phyloP scores from a whole-genome alignment of 179 eudicot genomes.

The Beta lomatogona region DNA sequence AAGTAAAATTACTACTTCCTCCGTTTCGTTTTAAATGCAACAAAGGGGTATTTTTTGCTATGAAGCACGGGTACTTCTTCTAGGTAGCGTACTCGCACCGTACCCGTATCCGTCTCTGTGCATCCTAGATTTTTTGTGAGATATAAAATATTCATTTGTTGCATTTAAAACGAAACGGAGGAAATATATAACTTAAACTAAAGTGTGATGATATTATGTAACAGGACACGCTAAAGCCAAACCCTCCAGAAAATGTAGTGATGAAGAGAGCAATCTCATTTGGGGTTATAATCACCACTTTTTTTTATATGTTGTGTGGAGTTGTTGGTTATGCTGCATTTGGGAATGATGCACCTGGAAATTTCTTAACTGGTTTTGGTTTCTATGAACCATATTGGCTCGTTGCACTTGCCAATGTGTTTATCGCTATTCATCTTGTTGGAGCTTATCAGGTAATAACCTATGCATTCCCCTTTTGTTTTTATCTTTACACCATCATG shows the following conservation, averaged over 20 bases:
- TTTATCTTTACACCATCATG: background rate
- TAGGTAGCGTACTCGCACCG: no score
- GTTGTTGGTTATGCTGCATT: slow-evolving; percentile 67
- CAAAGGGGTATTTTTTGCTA: no score
- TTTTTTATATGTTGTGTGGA: slow-evolving; percentile 60
- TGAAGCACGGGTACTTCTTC: no score
- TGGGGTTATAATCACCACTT: slow-evolving; percentile 46
- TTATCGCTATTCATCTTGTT: slow-evolving; percentile 57
- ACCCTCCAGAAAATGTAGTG: slow-evolving; percentile 48
- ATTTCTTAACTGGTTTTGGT: slow-evolving; percentile 73
- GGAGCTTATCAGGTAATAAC: slow-evolving; percentile 64
- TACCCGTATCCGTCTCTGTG: no score
- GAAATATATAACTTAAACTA: background rate
- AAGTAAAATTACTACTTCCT: no score
- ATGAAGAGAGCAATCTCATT: slow-evolving; percentile 53
- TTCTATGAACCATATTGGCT: slow-evolving; percentile 76
- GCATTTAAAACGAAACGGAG: no score
- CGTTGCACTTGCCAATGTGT: slow-evolving; percentile 52
- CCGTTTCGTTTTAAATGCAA: no score
- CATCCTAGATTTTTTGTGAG: no score
- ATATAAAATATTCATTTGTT: no score
- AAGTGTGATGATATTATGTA: background rate
- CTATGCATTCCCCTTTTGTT: background rate
- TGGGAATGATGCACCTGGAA: slow-evolving; percentile 67
- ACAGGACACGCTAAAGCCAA: slow-evolving; percentile 53